Base-by-base conservation (phyloP, 331 rosid species). In the Quercus tomentella region DNA sequence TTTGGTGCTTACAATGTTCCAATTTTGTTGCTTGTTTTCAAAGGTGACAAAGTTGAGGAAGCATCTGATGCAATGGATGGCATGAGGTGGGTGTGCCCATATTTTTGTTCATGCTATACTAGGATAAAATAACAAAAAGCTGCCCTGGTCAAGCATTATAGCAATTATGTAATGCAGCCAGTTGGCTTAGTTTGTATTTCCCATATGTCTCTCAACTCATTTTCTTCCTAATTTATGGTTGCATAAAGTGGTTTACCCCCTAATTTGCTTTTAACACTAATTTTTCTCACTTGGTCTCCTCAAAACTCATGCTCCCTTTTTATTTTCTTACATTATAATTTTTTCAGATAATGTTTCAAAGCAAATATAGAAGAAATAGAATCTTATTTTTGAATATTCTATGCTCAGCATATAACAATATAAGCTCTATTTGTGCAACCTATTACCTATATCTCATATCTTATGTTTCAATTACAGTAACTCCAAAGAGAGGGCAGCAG, bases 11-110 rank as follows among this genome's bases (percentile, higher is more conserved):
- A 74, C 62, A 76, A 51, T 26, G 10, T 82, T 76, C 80, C 72
- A 77, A 73, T 77, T 61, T 15, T 82, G 69, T 43, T 60, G 54
- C 70, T 76, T 45, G 66, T 68, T 71, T 33, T 8, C 26, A 52
- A 72, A 94, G 98, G 91, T 86, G 84, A 76, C n/a, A 61, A 81
- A 80, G 77, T 72, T 60, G 84, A 85, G 76, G 90, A 86, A 80
- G 84, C 88, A 87, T 61, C 89, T 43, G 78, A 60, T 65, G 15
- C 82, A 71, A 54, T 7, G 56, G 83, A 82, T 72, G 86, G 71
- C 83, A 68, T 74, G 79, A 89, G 97, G 98, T 92, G 71, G 75
- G 93, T 58, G 49, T 76, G 72, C 61, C 56, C 69, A 58, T 66
- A 49, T 58, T 66, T 63, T 20, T 72, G n/a, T 70, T 58, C 51